These are phyloP conservation scores for Triticum monococcum DNA, from an alignment of 176 grass and related monocot species.

Conservation along the genomic window DNA sequence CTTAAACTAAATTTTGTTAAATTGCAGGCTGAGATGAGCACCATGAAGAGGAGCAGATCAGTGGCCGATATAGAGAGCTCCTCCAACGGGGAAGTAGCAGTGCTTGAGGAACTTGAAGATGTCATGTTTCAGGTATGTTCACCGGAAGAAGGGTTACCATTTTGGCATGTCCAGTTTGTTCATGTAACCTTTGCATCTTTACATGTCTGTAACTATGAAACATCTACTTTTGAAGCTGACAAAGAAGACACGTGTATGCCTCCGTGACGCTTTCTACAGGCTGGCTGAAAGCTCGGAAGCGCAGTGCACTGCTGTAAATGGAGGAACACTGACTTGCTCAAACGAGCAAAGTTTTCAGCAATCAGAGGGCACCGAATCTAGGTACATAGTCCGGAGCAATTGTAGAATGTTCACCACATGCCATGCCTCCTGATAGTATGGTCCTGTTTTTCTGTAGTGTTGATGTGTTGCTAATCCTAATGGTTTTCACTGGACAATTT, in stretches of 20 bases:
- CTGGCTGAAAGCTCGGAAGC: slow-evolving; percentile 47
- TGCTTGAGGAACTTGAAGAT: slow-evolving; percentile 59
- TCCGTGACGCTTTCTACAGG: slow-evolving; percentile 81
- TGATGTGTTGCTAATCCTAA: background rate
- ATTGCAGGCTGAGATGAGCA: slow-evolving; percentile 30
- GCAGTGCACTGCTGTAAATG: slow-evolving; percentile 14
- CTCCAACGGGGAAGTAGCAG: slow-evolving; percentile 31
- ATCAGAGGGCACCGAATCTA: slow-evolving; percentile 23
- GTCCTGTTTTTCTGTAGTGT: background rate
- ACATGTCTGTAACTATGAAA: background rate
- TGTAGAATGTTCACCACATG: background rate
- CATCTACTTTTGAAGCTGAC: slow-evolving; percentile 49
- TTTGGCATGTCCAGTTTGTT: slow-evolving; percentile 2
- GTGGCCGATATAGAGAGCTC: background rate
- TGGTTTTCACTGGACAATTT: slow-evolving; percentile 2
- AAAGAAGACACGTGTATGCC: slow-evolving; percentile 57
- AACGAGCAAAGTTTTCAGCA: slow-evolving; percentile 10
- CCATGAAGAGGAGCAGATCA: slow-evolving; percentile 7
- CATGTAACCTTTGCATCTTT: background rate
- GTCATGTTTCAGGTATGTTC: slow-evolving; percentile 54
- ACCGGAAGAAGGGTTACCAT: background rate
- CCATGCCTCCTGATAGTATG: background rate
- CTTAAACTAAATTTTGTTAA: background rate
- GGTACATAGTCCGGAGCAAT: slow-evolving; percentile 21
- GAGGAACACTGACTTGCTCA: background rate